Conservation (phyloP, 192 early-diverging fungal genomes). For the Backusella morwellensis region DNA sequence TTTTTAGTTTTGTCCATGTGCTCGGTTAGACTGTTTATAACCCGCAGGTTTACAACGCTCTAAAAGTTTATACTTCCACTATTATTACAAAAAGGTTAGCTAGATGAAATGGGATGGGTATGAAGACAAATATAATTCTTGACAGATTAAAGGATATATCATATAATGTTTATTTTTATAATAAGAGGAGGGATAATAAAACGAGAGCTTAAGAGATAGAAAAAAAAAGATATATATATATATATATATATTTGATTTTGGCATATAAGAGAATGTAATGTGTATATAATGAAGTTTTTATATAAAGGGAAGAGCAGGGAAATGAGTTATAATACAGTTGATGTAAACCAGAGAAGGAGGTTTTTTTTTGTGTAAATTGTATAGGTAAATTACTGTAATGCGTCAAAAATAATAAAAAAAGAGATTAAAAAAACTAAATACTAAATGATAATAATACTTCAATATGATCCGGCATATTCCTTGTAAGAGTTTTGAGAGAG, state of each 20-base stretch:
- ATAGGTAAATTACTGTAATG: not conserved
- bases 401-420: not conserved
- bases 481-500: not conserved
- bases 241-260: not conserved
- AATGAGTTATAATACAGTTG: not conserved
- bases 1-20: not conserved
- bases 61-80: not conserved
- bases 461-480: not conserved
- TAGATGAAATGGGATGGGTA: not conserved
- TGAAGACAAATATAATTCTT: not conserved
- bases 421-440: not conserved
- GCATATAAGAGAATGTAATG: not conserved
- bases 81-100: not conserved
- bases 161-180: not conserved
- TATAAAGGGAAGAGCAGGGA: not conserved
- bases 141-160: not conserved
- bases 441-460: not conserved
- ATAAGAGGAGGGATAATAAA: not conserved
- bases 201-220: not conserved
- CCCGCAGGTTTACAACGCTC: not conserved
- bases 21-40: not conserved
- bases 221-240: not conserved
- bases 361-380: not conserved
- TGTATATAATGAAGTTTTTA: not conserved
- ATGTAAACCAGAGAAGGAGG: not conserved